Conservation (phyloP, 2,329 filamentous ascomycete genomes). For the Massarina eburnea region DNA sequence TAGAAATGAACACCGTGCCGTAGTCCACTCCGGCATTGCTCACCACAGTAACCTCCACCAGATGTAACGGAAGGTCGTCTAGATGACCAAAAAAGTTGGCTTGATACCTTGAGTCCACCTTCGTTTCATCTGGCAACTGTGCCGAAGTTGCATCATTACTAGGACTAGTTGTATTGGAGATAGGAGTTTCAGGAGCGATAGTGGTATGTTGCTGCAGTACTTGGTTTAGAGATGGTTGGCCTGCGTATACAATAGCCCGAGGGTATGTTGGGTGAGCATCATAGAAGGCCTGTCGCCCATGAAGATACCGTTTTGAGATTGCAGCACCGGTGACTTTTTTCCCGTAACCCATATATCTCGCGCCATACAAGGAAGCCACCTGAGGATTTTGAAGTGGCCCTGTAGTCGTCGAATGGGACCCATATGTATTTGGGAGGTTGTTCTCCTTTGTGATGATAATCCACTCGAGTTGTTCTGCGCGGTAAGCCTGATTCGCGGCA, state of each 20-base stretch:
- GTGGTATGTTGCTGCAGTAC: too few species aligned
- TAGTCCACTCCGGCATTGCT: too few species aligned
- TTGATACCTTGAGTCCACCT: too few species aligned
- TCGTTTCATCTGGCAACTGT: too few species aligned
- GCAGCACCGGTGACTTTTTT: conserved; percentile 2
- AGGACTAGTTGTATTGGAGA: too few species aligned
- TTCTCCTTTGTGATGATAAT: conserved; percentile 16
- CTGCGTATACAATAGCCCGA: background rate
- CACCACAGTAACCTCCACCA: too few species aligned
- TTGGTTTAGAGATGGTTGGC: too few species aligned
- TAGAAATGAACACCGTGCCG: too few species aligned
- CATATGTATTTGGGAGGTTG: conserved; percentile 10
- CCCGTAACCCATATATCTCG: conserved; percentile 7
- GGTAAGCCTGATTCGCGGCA: background rate
- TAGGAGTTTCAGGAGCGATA: too few species aligned
- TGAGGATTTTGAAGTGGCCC: conserved; percentile 8
- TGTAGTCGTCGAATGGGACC: conserved; percentile 9
- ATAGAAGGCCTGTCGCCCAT: conserved; percentile 1
- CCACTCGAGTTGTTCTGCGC: conserved; percentile 12
- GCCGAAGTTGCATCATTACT: too few species aligned
- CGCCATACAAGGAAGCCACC: conserved; percentile 12
- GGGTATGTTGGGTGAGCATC: background rate
- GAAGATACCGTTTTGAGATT: conserved; percentile 14
- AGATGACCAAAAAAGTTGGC: too few species aligned
- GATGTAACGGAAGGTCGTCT: too few species aligned